Evolutionary conservation across 2,329 filamentous ascomycete species (phyloP), one percentile per base, ranked within the genome.

Genomic region (Rachicladosporium sp.): DNA sequence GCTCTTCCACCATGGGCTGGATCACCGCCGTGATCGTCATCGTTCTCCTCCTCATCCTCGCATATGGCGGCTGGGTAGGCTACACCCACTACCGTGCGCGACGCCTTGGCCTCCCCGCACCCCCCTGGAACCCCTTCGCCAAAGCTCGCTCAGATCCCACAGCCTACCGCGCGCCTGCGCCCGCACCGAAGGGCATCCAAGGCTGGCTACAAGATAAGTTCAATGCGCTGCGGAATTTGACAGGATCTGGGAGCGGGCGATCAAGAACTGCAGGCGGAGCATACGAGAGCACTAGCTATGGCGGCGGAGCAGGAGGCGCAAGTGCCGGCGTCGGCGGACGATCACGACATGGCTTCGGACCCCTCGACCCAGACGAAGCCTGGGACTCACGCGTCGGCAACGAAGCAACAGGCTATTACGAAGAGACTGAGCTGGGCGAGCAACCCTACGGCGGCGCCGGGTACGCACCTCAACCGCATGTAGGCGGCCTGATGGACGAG

Each of bases 351-450:
- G 76, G 76, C 13, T 79, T 82, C 57, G 76, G 78, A 2, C 68
- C 77, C 3, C 70, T 86, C 34, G 85, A 91, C 53, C 82, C 82
- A 1, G 85, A 93, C 56, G 83, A 88, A 54, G 83, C 84, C 2
- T 93, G 86, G 86, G 84, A 91, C 63, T 64, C 82, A 47, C 70
- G 82, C 43, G 83, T 93, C 4, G 82, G 82, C 42, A 70, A 77
- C 50, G 83, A 88, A 59, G 75, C 79, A 12, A 78, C 81, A 54
- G 65, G 64, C 3, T 84, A 84, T 59, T 80, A 84, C 54, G 84
- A 89, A 55, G 84, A 89, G 57, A 76, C 82, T 54, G 82, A 87
- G 60, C 65, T 86, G 4, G 80, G 79, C 0, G 55, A 74, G 29
- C 68, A 63, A 37, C 60, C 58, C 7, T 64, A 61, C 36, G 60